phyloP scores from a whole-genome alignment of 1,284 basidiomycete genomes.

The Thecaphora thlaspeos region DNA sequence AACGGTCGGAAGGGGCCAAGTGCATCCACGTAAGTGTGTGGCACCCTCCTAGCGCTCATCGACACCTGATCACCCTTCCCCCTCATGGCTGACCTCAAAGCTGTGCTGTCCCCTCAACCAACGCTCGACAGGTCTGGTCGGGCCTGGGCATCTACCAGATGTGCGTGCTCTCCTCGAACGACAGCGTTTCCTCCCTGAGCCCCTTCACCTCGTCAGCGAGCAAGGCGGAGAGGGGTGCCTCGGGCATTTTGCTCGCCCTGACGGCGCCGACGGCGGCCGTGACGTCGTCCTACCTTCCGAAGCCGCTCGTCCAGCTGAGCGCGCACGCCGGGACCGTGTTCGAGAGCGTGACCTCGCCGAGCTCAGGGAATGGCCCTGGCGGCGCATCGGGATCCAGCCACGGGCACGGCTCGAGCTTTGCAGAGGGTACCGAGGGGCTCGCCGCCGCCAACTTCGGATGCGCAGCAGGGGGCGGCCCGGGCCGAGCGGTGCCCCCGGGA shows the following conservation, averaged over 20 bases:
- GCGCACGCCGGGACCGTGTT: slow-evolving; percentile 28
- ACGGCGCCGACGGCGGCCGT: slow-evolving; percentile 17
- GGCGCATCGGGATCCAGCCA: slow-evolving; percentile 13
- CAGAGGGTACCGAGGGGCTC: slow-evolving; percentile 12
- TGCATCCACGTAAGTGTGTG: slow-evolving; percentile 11
- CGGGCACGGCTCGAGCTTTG: not conserved
- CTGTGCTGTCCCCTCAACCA: no score
- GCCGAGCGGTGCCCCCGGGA: slow-evolving; percentile 31
- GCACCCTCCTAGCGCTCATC: not conserved
- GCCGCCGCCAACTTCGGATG: slow-evolving; percentile 35
- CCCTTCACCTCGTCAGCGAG: not conserved
- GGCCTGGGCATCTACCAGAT: slow-evolving; percentile 42
- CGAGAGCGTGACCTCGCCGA: slow-evolving; percentile 17
- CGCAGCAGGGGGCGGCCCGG: slow-evolving; percentile 29
- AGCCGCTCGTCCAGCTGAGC: slow-evolving; percentile 27
- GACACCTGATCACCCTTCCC: no score
- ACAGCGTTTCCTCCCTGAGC: not conserved
- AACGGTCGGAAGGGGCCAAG: not conserved
- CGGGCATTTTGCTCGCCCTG: slow-evolving; percentile 39
- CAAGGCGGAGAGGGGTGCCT: slow-evolving; percentile 1
- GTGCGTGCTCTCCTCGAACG: slow-evolving; percentile 23
- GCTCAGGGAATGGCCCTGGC: slow-evolving; percentile 3
- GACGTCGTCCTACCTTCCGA: slow-evolving; percentile 8
- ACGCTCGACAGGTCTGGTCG: slow-evolving; percentile 24
- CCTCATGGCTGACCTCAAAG: no score